Evolutionary conservation across 2,329 filamentous ascomycete species (phyloP).

Genomic region (Ophiostoma australiae): DNA sequence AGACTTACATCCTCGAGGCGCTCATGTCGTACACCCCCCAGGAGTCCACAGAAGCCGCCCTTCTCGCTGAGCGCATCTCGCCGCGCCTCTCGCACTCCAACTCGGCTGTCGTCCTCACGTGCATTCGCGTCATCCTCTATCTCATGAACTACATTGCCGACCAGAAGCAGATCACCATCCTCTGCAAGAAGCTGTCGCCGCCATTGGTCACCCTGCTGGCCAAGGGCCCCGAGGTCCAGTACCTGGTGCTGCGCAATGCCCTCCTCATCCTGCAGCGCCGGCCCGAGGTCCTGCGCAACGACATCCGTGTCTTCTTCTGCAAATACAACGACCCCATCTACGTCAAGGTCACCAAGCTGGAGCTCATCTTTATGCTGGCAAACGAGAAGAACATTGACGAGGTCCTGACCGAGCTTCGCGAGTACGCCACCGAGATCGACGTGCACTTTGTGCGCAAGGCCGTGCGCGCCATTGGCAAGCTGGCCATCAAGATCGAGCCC

Average conservation of each 20-base stretch:
- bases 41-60: conserved; percentile 77
- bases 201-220: conserved; percentile 90
- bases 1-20: conserved; percentile 96
- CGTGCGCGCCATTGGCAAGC: conserved; percentile 92
- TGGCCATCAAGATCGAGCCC: conserved; percentile 98
- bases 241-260: conserved; percentile 88
- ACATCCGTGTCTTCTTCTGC: conserved; percentile 98
- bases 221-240: conserved; percentile 97
- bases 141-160: conserved; percentile 98
- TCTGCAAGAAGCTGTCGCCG: conserved; percentile 90
- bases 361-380: conserved; percentile 98
- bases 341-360: conserved; percentile 97
- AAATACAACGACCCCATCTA: conserved; percentile 99
- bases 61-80: conserved; percentile 88
- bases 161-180: conserved; percentile 75
- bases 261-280: conserved; percentile 87
- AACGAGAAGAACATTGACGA: conserved; percentile 93
- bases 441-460: conserved; percentile 98
- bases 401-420: conserved; percentile 85
- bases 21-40: conserved; percentile 97
- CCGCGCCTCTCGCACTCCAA: conserved; percentile 97
- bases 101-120: conserved; percentile 91
- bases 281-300: conserved; percentile 89
- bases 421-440: conserved; percentile 97
- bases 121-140: conserved; percentile 92